A percentile compares a stretch with the other conserved stretches of the same genome.
Conservation (phyloP, 2,329 filamentous ascomycete genomes). For the Aspergillus amoenus region DNA sequence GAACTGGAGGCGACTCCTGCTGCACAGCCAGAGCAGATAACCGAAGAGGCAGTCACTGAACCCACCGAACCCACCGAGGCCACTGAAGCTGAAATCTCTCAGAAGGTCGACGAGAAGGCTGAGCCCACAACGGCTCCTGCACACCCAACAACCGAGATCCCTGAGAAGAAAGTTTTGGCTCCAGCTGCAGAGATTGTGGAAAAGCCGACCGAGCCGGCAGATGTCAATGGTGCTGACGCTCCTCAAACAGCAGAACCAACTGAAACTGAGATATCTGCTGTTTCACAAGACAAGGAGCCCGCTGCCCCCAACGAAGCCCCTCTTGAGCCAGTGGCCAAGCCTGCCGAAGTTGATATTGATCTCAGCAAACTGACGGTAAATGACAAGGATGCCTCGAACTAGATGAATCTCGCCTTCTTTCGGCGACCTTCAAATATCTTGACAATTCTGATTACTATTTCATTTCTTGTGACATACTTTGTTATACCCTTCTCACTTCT, state of each 20-base stretch:
- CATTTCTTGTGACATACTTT: slow-evolving; percentile 19
- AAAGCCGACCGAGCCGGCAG: not conserved
- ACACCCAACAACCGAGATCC: not conserved
- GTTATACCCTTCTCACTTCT: slow-evolving; percentile 19
- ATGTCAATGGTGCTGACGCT: not conserved
- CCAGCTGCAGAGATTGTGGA: not conserved
- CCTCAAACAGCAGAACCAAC: slow-evolving; percentile 1
- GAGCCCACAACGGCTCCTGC: slow-evolving; percentile 9
- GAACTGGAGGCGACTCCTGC: not conserved
- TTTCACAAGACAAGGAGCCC: not conserved
- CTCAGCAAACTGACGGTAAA: slow-evolving; percentile 25
- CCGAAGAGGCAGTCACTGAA: not conserved
- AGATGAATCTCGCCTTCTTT: not conserved
- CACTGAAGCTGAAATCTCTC: not conserved
- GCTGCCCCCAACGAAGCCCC: slow-evolving; percentile 7
- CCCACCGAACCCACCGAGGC: no score
- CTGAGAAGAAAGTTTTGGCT: not conserved
- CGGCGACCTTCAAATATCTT: not conserved
- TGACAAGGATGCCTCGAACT: slow-evolving; percentile 6
- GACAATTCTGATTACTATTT: slow-evolving; percentile 2
- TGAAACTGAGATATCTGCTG: slow-evolving; percentile 7
- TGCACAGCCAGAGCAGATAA: not conserved
- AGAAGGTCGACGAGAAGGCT: slow-evolving; percentile 10
- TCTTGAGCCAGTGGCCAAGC: slow-evolving; percentile 6
- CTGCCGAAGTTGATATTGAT: slow-evolving; percentile 26